Evolutionary conservation across 2,329 filamentous ascomycete species (phyloP).

Genomic region (Colletotrichum sp.): DNA sequence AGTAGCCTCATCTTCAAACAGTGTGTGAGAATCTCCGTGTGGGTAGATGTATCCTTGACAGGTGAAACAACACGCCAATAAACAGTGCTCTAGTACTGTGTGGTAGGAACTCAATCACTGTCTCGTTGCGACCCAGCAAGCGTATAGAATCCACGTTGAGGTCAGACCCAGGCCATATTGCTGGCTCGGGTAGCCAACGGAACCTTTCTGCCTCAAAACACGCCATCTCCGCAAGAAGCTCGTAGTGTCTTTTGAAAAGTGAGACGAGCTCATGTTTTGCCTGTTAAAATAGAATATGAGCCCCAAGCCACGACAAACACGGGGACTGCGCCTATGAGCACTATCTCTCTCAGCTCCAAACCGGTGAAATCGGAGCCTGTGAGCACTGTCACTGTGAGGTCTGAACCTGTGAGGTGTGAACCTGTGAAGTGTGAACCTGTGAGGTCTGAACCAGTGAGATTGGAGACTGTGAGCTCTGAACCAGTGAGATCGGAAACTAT

Average conservation of each 20-base stretch:
- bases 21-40: neutral
- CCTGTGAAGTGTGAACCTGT: neutral
- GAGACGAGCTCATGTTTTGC: neutral
- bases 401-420: neutral
- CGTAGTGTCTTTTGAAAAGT: neutral
- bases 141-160: neutral
- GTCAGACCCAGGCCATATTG: neutral
- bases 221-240: neutral
- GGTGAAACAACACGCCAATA: neutral
- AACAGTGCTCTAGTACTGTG: neutral
- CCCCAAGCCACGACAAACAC: neutral
- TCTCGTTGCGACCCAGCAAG: neutral
- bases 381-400: neutral
- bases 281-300: neutral
- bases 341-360: neutral
- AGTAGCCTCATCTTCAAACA: neutral
- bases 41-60: neutral
- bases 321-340: neutral
- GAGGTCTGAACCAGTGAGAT: neutral
- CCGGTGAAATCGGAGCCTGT: neutral
- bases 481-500: neutral
- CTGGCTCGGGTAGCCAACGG: neutral
- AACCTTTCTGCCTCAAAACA: neutral
- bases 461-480: neutral
- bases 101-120: neutral